phyloP scores from a whole-genome alignment of 371 early-diverging fungal genomes.

The Mortierella sp. region DNA sequence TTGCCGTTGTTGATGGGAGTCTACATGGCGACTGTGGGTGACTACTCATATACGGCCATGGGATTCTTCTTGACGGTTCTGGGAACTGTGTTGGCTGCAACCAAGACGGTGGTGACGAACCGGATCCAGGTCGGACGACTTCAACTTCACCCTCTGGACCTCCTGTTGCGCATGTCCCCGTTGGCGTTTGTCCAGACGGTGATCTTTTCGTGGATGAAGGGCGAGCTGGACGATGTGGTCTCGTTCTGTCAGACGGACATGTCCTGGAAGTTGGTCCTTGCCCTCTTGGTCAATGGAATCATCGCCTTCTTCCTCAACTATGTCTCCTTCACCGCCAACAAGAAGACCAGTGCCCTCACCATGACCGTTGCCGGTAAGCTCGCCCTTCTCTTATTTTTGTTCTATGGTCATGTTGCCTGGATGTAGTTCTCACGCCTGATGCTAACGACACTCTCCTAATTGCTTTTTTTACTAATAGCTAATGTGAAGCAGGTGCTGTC shows the following conservation, averaged over 20 bases:
- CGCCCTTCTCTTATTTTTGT: background rate
- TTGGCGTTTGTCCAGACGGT: constrained; percentile 84
- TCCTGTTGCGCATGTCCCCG: constrained; percentile 86
- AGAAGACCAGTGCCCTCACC: constrained; percentile 85
- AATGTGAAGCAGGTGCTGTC: constrained; percentile 91
- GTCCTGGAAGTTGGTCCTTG: constrained; percentile 62
- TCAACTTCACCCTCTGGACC: constrained; percentile 85
- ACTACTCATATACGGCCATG: constrained; percentile 78
- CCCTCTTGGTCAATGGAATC: constrained; percentile 79
- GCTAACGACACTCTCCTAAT: no score
- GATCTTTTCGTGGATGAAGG: constrained; percentile 73
- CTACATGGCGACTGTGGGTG: constrained; percentile 86
- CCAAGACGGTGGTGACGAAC: constrained; percentile 90
- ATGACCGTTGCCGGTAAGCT: constrained; percentile 86
- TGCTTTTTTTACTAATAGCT: constrained; percentile 59
- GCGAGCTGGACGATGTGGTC: constrained; percentile 72
- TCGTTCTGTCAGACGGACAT: constrained; percentile 65
- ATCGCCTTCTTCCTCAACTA: constrained; percentile 89
- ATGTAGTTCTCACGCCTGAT: no score
- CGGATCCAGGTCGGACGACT: constrained; percentile 82
- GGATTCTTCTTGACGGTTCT: constrained; percentile 86
- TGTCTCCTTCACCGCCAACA: constrained; percentile 88
- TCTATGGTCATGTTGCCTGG: no score
- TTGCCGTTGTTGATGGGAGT: constrained; percentile 85
- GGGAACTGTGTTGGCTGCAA: constrained; percentile 84